Evolutionary conservation across 352 stramenopile genomes (phyloP).

Genomic region (Saprolegnia parasitica): DNA sequence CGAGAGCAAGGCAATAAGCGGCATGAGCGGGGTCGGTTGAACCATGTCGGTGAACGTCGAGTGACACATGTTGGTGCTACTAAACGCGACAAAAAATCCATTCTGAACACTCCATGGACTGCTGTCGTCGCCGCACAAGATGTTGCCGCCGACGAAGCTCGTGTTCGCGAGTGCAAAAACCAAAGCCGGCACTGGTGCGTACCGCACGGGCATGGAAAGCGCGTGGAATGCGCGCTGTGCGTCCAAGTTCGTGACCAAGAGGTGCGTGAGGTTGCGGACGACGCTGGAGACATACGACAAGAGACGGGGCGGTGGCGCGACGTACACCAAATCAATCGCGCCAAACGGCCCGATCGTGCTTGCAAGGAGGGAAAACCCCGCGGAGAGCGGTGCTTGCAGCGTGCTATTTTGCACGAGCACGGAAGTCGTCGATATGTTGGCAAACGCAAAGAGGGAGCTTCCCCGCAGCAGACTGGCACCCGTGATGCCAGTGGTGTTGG

Average conservation of each 20-base stretch:
- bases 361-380: not conserved
- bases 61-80: conserved; percentile 1
- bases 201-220: not conserved
- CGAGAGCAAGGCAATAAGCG: conserved; percentile 10
- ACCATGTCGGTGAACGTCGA: not conserved
- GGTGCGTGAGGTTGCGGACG: not conserved
- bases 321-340: conserved; percentile 1
- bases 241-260: not conserved
- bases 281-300: not conserved
- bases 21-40: not conserved
- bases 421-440: not conserved
- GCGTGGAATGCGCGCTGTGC: not conserved
- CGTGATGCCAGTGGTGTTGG: not conserved
- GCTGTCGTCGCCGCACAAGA: conserved; percentile 24
- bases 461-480: not conserved
- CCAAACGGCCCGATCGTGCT: not conserved
- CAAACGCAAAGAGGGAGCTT: conserved; percentile 3
- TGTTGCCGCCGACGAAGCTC: conserved; percentile 3
- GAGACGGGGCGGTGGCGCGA: not conserved
- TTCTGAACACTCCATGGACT: not conserved
- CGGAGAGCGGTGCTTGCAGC: not conserved
- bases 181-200: not conserved
- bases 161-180: not conserved
- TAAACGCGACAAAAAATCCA: not conserved
- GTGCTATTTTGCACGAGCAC: not conserved